phyloP scores from a whole-genome alignment of 106 monocot genomes.

The Chionographis japonica region DNA sequence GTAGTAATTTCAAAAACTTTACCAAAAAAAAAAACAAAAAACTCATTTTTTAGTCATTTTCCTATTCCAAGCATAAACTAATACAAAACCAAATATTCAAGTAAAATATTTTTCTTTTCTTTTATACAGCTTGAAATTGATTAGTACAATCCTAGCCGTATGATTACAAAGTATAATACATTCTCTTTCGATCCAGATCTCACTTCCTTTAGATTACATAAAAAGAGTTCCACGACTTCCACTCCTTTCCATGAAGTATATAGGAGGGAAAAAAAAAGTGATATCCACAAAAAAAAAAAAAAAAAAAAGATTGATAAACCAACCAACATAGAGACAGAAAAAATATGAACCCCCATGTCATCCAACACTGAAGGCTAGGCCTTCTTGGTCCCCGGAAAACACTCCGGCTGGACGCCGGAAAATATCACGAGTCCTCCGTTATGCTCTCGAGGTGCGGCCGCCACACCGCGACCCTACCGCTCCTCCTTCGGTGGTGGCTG shows the following conservation, averaged over 20 bases:
- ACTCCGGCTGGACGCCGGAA: neutral
- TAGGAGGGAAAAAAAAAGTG: neutral
- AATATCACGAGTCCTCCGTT: constrained; percentile 29
- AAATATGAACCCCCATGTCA: neutral
- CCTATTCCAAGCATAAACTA: too few species aligned
- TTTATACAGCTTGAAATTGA: neutral
- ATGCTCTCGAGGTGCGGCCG: constrained; percentile 64
- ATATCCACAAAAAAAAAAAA: constrained; percentile 8
- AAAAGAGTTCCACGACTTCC: neutral
- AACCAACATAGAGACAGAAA: neutral
- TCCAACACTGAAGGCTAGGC: too few species aligned
- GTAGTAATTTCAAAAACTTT: too few species aligned
- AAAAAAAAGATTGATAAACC: neutral
- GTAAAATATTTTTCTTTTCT: neutral
- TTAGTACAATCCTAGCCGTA: neutral
- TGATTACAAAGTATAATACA: neutral
- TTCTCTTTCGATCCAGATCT: neutral
- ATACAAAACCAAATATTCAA: too few species aligned
- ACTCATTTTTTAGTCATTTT: too few species aligned
- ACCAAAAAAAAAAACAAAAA: too few species aligned
- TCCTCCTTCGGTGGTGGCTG: constrained; percentile 10
- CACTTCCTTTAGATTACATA: neutral
- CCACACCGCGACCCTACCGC: constrained; percentile 41
- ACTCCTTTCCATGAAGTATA: constrained; percentile 1
- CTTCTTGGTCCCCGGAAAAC: too few species aligned